These are phyloP conservation scores for Heritiera fomes DNA, from an alignment of 345 rosid species.

Conservation along the genomic window DNA sequence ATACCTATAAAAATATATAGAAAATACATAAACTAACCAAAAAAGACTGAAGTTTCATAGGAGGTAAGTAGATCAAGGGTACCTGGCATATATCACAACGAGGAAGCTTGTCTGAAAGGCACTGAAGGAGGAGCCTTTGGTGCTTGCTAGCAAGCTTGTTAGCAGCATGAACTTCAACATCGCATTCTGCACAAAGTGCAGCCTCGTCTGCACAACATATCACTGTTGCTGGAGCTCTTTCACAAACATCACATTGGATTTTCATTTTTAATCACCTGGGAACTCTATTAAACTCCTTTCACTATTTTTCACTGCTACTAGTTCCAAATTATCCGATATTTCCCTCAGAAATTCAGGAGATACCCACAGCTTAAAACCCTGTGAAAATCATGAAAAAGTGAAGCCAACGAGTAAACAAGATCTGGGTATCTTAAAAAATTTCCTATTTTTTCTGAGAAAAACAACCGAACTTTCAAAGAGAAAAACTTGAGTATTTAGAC, in stretches of 20 bases:
- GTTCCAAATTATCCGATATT: neutral
- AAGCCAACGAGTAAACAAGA: neutral
- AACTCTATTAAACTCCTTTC: neutral
- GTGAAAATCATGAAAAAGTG: neutral
- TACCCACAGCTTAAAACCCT: conserved; percentile 1
- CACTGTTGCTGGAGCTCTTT: conserved; percentile 87
- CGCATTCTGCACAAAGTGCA: conserved; percentile 82
- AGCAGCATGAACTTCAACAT: conserved; percentile 89
- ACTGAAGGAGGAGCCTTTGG: conserved; percentile 84
- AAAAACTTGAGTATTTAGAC: neutral
- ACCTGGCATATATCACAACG: conserved; percentile 93
- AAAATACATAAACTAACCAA: neutral
- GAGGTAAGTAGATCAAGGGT: neutral
- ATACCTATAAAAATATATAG: neutral
- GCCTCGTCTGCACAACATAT: conserved; percentile 99
- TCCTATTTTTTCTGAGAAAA: neutral
- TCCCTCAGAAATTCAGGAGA: conserved; percentile 3
- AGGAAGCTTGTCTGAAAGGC: conserved; percentile 75
- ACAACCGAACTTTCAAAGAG: neutral
- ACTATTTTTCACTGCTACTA: neutral
- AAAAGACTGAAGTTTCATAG: neutral
- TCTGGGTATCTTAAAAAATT: conserved; percentile 9
- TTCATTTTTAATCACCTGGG: conserved; percentile 46
- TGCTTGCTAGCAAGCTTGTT: conserved; percentile 96
- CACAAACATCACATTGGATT: conserved; percentile 98